Conservation (phyloP, 176 grass and related monocot genomes). For the Carex myosuroides region DNA sequence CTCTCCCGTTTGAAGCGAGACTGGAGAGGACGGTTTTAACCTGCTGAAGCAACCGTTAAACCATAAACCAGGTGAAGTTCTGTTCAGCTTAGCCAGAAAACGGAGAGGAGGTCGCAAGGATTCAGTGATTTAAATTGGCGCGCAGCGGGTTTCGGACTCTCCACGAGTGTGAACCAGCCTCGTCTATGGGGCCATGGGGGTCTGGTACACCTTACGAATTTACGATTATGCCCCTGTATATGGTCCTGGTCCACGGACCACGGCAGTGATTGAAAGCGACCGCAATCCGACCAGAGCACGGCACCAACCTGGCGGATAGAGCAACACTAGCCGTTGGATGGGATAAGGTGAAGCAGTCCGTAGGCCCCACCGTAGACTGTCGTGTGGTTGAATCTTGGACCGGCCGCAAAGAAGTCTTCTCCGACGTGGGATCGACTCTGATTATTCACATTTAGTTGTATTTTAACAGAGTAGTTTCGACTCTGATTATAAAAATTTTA, state of each 20-base stretch:
- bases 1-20: not conserved
- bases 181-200: not conserved
- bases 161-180: not conserved
- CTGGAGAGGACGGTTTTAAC: not conserved
- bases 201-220: not conserved
- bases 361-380: conserved; percentile 10
- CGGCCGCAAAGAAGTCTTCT: not conserved
- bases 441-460: not conserved
- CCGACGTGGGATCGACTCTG: not conserved
- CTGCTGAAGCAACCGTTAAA: no score
- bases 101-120: not conserved
- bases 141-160: not conserved
- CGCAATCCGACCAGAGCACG: not conserved
- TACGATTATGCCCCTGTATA: conserved; percentile 19
- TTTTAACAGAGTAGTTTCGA: no score
- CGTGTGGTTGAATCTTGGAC: conserved; percentile 9
- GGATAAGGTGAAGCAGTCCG: not conserved
- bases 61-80: no score
- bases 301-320: not conserved
- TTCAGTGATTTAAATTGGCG: not conserved
- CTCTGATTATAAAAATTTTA: no score
- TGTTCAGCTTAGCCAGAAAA: not conserved
- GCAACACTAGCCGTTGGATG: conserved; percentile 2
- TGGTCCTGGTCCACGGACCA: not conserved
- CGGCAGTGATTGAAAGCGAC: not conserved